Evolutionary conservation across 2,329 filamentous ascomycete species (phyloP).

Genomic region (Calonectria honghensis): DNA sequence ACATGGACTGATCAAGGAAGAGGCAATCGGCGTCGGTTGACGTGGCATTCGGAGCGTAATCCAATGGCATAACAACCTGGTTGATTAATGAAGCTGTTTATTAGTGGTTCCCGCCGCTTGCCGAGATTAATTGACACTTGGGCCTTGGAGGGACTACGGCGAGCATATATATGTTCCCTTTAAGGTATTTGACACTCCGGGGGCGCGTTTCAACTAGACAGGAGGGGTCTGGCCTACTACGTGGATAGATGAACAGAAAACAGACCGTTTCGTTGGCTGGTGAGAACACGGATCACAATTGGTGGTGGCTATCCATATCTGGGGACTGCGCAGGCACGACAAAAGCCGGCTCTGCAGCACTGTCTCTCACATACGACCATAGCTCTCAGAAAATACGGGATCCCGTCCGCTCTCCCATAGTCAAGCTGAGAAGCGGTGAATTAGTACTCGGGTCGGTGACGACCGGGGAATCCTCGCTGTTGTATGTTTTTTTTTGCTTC

Average conservation of each 20-base stretch:
- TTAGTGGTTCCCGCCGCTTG: neutral
- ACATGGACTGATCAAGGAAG: neutral
- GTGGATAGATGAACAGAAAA: conserved; percentile 10
- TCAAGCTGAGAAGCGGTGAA: no score
- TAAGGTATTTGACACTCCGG: neutral
- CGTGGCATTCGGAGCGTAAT: neutral
- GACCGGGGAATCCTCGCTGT: no score
- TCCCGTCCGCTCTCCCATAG: no score
- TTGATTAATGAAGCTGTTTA: neutral
- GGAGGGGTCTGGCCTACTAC: neutral
- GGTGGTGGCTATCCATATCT: neutral
- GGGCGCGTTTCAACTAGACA: neutral
- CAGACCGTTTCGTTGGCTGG: neutral
- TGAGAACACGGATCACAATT: neutral
- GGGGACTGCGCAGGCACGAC: neutral
- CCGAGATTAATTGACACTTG: neutral
- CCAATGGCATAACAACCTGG: neutral
- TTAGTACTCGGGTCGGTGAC: no score
- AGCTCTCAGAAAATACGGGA: no score
- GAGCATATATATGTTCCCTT: conserved; percentile 6
- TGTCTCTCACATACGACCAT: no score
- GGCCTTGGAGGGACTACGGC: neutral
- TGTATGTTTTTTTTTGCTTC: no score
- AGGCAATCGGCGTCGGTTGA: neutral
- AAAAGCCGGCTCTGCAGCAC: no score